phyloP scores from a whole-genome alignment of 805 yeast species.

The Debaryomyces hansenii region DNA sequence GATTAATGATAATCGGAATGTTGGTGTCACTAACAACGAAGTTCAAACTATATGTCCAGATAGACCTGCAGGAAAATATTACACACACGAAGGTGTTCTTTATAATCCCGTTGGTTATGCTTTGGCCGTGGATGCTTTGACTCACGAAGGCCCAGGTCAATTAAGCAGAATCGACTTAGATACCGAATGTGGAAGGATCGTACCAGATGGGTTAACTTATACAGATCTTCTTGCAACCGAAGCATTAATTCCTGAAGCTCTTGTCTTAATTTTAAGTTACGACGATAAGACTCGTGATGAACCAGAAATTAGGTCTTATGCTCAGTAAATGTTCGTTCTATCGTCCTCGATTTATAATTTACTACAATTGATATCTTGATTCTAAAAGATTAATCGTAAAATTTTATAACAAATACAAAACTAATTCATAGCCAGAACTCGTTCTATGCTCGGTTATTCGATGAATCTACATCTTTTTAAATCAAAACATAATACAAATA shows the following conservation, averaged over 20 bases:
- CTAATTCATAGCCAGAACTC: too few species aligned
- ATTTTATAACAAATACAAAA: too few species aligned
- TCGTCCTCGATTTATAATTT: too few species aligned
- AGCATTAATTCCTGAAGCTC: not conserved
- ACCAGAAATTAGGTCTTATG: not conserved
- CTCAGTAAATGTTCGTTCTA: not conserved
- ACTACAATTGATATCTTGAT: too few species aligned
- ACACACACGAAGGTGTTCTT: conserved; percentile 3
- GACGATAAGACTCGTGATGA: not conserved
- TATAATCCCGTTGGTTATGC: conserved; percentile 4
- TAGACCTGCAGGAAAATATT: conserved; percentile 3
- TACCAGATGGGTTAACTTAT: conserved; percentile 1
- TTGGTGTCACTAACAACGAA: not conserved
- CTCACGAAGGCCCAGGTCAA: conserved; percentile 2
- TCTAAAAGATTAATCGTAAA: too few species aligned
- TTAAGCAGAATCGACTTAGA: conserved; percentile 2
- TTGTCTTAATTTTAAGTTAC: not conserved
- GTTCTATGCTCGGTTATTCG: too few species aligned
- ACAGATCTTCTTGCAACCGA: conserved; percentile 2
- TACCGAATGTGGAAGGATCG: not conserved
- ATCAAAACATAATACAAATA: too few species aligned
- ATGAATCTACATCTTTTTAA: too few species aligned
- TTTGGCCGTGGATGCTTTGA: conserved; percentile 2
- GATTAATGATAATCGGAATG: not conserved
- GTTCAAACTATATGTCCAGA: conserved; percentile 1